Conservation (phyloP, 192 early-diverging fungal genomes). For the Backusella liffmaniae region DNA sequence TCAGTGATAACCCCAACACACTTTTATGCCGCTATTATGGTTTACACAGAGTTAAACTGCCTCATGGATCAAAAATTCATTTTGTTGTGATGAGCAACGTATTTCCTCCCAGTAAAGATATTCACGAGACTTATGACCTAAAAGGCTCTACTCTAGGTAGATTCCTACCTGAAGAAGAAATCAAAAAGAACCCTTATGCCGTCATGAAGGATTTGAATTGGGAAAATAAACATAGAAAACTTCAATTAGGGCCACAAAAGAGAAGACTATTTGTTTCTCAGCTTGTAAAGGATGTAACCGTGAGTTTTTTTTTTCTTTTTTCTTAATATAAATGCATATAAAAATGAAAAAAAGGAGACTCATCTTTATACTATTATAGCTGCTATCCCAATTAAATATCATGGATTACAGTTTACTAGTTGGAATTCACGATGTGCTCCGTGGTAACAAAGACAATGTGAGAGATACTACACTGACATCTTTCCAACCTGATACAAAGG, state of each 20-base stretch:
- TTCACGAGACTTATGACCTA: slow-evolving; percentile 95
- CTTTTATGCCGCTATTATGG: slow-evolving; percentile 92
- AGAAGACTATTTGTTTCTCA: slow-evolving; percentile 80
- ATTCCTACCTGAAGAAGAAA: slow-evolving; percentile 74
- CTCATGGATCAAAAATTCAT: slow-evolving; percentile 89
- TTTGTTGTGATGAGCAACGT: slow-evolving; percentile 99
- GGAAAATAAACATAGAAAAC: slow-evolving; percentile 68
- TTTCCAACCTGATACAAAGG: slow-evolving; percentile 59
- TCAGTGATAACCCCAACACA: slow-evolving; percentile 85
- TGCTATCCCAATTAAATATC: slow-evolving; percentile 43
- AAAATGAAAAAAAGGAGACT: too few species aligned
- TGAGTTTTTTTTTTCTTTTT: too few species aligned
- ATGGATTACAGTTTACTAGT: slow-evolving; percentile 89
- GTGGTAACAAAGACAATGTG: slow-evolving; percentile 88
- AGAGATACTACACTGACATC: slow-evolving; percentile 90
- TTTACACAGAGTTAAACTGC: slow-evolving; percentile 92
- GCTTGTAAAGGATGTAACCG: slow-evolving; percentile 85
- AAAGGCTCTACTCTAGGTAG: slow-evolving; percentile 94
- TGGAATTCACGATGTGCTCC: slow-evolving; percentile 88
- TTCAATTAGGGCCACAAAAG: slow-evolving; percentile 88
- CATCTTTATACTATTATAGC: slow-evolving; percentile 46
- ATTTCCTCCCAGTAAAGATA: slow-evolving; percentile 95
- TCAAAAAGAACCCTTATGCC: slow-evolving; percentile 77
- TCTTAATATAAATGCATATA: too few species aligned
- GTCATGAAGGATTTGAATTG: slow-evolving; percentile 98